These are phyloP conservation scores for Melanogaster broomeanus DNA, from an alignment of 768 basidiomycete species.

Conservation along the genomic window DNA sequence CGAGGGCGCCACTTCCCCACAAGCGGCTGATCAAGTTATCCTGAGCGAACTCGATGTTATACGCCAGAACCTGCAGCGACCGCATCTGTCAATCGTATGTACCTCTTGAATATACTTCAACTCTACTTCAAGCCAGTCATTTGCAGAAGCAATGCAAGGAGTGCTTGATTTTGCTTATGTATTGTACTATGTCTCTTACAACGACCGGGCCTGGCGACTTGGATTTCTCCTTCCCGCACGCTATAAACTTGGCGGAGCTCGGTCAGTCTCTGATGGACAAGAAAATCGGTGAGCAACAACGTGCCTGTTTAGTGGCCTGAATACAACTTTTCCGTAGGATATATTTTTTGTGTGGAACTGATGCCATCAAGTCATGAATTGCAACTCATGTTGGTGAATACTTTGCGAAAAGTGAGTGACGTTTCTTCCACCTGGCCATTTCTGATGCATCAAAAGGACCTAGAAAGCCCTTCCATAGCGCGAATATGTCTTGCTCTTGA, in stretches of 20 bases:
- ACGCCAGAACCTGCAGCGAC: slow-evolving; percentile 51
- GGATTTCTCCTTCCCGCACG: slow-evolving; percentile 74
- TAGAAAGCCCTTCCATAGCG: slow-evolving; percentile 57
- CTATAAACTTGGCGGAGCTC: slow-evolving; percentile 74
- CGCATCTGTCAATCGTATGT: slow-evolving; percentile 57
- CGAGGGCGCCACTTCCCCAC: slow-evolving; percentile 58
- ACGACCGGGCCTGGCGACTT: slow-evolving; percentile 46
- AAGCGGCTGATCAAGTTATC: slow-evolving; percentile 63
- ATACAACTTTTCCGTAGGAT: slow-evolving; percentile 48
- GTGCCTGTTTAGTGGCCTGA: not conserved
- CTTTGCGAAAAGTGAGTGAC: slow-evolving; percentile 67
- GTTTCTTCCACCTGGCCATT: not conserved
- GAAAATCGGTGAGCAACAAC: slow-evolving; percentile 53
- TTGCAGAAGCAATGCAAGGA: slow-evolving; percentile 66
- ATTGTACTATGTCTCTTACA: slow-evolving; percentile 59
- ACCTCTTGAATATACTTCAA: not conserved
- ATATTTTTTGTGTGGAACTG: slow-evolving; percentile 73
- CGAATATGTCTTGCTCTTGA: slow-evolving; percentile 75
- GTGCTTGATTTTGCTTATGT: slow-evolving; percentile 65
- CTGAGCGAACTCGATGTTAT: slow-evolving; percentile 58
- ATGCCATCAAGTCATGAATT: slow-evolving; percentile 73
- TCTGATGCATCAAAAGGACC: slow-evolving; percentile 51
- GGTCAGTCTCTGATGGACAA: slow-evolving; percentile 62
- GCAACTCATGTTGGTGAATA: slow-evolving; percentile 83
- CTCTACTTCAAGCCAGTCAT: slow-evolving; percentile 6